Evolutionary conservation across 257 asterid genomes (phyloP).

Genomic region (Solanum phureja): DNA sequence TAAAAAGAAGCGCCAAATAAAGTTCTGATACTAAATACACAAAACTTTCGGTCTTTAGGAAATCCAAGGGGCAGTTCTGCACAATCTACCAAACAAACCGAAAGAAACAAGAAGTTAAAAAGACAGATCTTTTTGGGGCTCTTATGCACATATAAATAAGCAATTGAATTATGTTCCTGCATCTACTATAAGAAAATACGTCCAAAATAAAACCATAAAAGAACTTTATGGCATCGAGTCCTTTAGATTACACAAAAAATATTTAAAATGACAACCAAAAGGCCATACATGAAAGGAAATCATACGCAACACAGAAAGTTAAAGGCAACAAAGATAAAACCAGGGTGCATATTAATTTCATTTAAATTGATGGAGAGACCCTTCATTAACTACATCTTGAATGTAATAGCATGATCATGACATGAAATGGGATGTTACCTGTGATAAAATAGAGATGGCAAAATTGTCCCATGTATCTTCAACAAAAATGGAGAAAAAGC

Average conservation of each 20-base stretch:
- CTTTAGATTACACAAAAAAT: background rate
- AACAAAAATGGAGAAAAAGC: constrained; percentile 36
- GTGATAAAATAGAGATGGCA: constrained; percentile 48
- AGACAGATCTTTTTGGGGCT: background rate
- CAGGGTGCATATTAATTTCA: background rate
- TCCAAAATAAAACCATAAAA: background rate
- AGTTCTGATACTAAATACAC: constrained; percentile 65
- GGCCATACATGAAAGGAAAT: background rate
- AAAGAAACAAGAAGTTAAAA: constrained; percentile 11
- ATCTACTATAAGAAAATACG: background rate
- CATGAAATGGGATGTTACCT: constrained; percentile 31
- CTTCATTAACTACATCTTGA: background rate
- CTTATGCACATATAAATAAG: background rate
- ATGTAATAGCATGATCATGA: background rate
- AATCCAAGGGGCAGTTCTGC: constrained; percentile 73
- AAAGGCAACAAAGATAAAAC: background rate
- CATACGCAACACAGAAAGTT: background rate
- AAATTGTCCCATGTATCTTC: constrained; percentile 65
- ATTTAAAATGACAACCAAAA: background rate
- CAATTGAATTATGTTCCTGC: background rate
- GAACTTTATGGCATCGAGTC: background rate
- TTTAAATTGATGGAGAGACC: background rate
- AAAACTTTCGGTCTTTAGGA: constrained; percentile 50
- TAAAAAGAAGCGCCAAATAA: constrained; percentile 60
- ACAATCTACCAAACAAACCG: constrained; percentile 50